A percentile compares a stretch with the other conserved stretches of the same genome.
Conservation (phyloP, 805 yeast species). For the Candida ortonii region DNA sequence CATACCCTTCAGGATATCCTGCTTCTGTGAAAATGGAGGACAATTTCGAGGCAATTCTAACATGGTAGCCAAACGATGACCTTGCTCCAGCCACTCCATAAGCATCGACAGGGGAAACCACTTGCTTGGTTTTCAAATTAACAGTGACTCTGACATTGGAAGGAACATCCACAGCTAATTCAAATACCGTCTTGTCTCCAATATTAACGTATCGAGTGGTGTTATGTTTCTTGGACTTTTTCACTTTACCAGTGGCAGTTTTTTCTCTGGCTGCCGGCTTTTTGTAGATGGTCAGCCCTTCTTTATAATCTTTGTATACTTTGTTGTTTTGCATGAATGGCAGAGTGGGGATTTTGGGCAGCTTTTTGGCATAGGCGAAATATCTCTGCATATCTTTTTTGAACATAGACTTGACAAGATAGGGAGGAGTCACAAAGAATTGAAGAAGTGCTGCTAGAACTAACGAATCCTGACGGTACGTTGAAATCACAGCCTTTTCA, state of each 20-base stretch:
- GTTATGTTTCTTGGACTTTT: constrained; percentile 47
- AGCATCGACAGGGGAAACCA: constrained; percentile 71
- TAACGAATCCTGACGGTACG: constrained; percentile 37
- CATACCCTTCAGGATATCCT: constrained; percentile 63
- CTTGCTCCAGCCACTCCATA: constrained; percentile 62
- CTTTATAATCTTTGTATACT: constrained; percentile 43
- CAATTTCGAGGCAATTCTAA: constrained; percentile 62
- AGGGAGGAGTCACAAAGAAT: constrained; percentile 82
- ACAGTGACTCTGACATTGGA: constrained; percentile 79
- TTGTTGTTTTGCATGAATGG: constrained; percentile 64
- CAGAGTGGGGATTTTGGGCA: constrained; percentile 69
- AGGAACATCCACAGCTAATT: constrained; percentile 65
- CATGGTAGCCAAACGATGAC: constrained; percentile 68
- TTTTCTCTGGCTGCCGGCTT: constrained; percentile 39
- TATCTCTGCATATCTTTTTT: constrained; percentile 39
- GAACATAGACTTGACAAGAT: constrained; percentile 65
- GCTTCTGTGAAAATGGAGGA: constrained; percentile 70
- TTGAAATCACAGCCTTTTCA: constrained; percentile 1
- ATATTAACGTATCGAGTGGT: constrained; percentile 74
- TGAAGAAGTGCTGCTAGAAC: constrained; percentile 70
- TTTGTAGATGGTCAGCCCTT: constrained; percentile 58
- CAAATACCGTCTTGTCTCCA: constrained; percentile 60
- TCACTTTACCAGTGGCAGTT: constrained; percentile 34
- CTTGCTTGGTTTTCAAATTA: constrained; percentile 54
- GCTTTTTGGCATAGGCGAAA: constrained; percentile 60